Percentiles rank a stretch among this genome's conserved stretches.
phyloP scores from a whole-genome alignment of 1,139 yeast genomes.

The Debaryomyces psychrophilus region DNA sequence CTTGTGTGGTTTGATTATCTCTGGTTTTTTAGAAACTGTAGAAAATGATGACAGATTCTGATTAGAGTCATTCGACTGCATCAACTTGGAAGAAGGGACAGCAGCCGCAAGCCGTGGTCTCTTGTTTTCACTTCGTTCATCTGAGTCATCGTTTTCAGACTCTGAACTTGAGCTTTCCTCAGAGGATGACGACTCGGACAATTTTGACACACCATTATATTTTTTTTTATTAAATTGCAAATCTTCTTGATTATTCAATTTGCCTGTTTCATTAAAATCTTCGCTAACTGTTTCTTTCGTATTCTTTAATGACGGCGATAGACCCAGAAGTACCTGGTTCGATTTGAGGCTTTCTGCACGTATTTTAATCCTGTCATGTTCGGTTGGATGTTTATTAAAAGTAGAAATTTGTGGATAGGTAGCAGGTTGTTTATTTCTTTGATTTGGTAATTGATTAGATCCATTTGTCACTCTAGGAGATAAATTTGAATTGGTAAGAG shows the following conservation, averaged over 20 bases:
- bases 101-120: conserved; percentile 21
- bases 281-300: not conserved
- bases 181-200: not conserved
- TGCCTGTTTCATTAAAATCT: not conserved
- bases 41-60: not conserved
- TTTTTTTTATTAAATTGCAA: not conserved
- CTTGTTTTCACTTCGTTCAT: conserved; percentile 13
- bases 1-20: not conserved
- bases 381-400: not conserved
- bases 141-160: conserved; percentile 14
- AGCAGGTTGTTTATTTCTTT: not conserved
- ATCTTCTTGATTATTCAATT: not conserved
- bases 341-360: not conserved
- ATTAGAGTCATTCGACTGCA: not conserved
- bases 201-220: not conserved
- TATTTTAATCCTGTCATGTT: not conserved
- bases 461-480: not conserved
- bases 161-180: conserved; percentile 10
- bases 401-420: not conserved
- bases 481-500: not conserved
- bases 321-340: not conserved
- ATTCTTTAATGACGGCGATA: not conserved
- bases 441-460: not conserved
- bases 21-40: not conserved
- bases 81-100: conserved; percentile 16